phyloP scores from a whole-genome alignment of 1,284 basidiomycete species.

The Ceratobasidium sp. region DNA sequence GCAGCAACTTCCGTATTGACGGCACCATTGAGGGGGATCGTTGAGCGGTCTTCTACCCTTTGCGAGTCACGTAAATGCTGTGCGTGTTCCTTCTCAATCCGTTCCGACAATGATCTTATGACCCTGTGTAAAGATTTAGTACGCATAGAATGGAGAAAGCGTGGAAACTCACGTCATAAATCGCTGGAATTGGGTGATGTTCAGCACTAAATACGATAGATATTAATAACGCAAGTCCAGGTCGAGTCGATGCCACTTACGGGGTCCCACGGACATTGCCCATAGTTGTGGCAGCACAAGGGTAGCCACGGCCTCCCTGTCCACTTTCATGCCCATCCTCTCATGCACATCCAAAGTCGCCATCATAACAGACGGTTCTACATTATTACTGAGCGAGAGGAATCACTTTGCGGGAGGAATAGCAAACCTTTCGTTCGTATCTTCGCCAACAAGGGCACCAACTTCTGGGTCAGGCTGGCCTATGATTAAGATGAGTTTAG shows the following conservation, averaged over 20 bases:
- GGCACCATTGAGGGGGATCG: slow-evolving; percentile 48
- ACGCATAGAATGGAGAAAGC: not conserved
- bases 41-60: slow-evolving; percentile 78
- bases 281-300: slow-evolving; percentile 92
- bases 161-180: slow-evolving; percentile 80
- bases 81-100: slow-evolving; percentile 86
- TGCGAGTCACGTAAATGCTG: slow-evolving; percentile 84
- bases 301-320: slow-evolving; percentile 92
- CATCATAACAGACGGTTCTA: no score
- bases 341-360: slow-evolving; percentile 94
- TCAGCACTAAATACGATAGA: slow-evolving; percentile 65
- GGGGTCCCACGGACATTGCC: slow-evolving; percentile 95
- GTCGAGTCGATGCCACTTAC: slow-evolving; percentile 59
- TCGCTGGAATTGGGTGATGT: slow-evolving; percentile 87
- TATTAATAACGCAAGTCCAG: slow-evolving; percentile 6
- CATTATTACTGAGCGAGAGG: slow-evolving; percentile 56
- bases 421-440: slow-evolving; percentile 80
- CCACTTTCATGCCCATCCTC: slow-evolving; percentile 94
- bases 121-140: slow-evolving; percentile 45
- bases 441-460: slow-evolving; percentile 91
- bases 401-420: not conserved
- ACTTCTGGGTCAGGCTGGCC: slow-evolving; percentile 89
- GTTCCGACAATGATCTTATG: slow-evolving; percentile 60
- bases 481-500: slow-evolving; percentile 43
- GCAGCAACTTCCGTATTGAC: slow-evolving; percentile 51